A percentile compares a stretch with the other conserved stretches of the same genome.
These are phyloP conservation scores for Naegleria fowleri DNA, from an alignment of 208 protist species.

Conservation along the genomic window DNA sequence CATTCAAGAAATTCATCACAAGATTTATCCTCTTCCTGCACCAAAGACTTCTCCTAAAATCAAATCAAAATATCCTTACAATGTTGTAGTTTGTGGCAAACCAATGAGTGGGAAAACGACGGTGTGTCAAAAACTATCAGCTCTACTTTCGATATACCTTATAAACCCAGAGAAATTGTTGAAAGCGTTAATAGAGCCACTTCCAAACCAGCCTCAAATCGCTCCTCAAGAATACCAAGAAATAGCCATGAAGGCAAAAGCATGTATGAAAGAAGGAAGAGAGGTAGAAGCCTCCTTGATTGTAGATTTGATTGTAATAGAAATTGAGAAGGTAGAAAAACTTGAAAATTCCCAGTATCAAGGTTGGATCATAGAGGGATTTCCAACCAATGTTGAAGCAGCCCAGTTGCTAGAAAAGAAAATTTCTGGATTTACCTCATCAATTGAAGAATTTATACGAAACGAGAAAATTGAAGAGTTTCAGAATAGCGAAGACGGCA, in stretches of 20 bases:
- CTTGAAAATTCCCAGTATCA: neutral
- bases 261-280: neutral
- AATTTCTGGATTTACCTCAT: neutral
- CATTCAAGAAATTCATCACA: neutral
- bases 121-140: neutral
- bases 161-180: neutral
- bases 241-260: neutral
- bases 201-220: neutral
- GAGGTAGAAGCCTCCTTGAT: neutral
- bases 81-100: neutral
- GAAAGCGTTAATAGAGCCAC: neutral
- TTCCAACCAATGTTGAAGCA: neutral
- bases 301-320: neutral
- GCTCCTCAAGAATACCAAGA: neutral
- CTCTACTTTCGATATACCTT: neutral
- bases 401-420: neutral
- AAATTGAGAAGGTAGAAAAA: neutral
- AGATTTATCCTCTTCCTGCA: neutral
- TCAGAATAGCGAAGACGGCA: neutral
- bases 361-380: neutral
- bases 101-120: neutral
- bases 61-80: neutral
- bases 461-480: neutral
- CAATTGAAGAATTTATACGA: neutral
- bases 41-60: neutral